These are phyloP conservation scores for Trichoderma gracile DNA, from an alignment of 2,329 filamentous ascomycete species.

Conservation along the genomic window DNA sequence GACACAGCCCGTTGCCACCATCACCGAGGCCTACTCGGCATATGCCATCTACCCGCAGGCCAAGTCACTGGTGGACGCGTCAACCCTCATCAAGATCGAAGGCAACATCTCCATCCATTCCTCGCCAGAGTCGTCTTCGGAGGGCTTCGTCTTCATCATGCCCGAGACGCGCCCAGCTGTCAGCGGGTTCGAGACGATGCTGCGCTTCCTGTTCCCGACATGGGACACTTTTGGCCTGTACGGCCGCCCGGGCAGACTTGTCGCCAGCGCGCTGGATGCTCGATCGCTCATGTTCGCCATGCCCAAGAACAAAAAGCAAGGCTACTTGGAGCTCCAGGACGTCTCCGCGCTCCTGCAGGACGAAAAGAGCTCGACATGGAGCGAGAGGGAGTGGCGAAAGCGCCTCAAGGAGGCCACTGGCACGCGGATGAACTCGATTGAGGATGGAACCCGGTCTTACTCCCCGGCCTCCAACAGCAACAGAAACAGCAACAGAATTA, in stretches of 20 bases:
- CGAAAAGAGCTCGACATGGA: constrained; percentile 73
- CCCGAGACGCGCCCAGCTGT: constrained; percentile 91
- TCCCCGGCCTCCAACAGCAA: constrained; percentile 60
- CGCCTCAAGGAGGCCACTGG: constrained; percentile 86
- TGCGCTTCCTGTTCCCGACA: constrained; percentile 88
- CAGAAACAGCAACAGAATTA: constrained; percentile 57
- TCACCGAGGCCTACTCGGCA: constrained; percentile 85
- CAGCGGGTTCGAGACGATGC: constrained; percentile 91
- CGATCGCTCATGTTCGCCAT: constrained; percentile 98
- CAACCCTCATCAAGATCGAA: constrained; percentile 91
- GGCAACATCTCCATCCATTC: constrained; percentile 86
- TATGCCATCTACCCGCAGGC: constrained; percentile 96
- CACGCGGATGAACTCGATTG: constrained; percentile 68
- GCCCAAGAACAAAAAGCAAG: constrained; percentile 83
- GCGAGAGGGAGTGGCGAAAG: constrained; percentile 85
- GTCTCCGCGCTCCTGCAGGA: constrained; percentile 73
- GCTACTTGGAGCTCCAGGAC: constrained; percentile 87
- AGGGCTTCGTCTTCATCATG: constrained; percentile 98
- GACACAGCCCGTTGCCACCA: constrained; percentile 82
- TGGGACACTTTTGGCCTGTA: constrained; percentile 93
- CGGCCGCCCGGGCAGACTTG: constrained; percentile 80
- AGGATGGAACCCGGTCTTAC: constrained; percentile 50
- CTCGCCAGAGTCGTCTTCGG: constrained; percentile 71
- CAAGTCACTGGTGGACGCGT: constrained; percentile 90
- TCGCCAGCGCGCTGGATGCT: constrained; percentile 83